These are phyloP conservation scores for Venustampulla echinocandica DNA, from an alignment of 495 filamentous ascomycete species.

Conservation along the genomic window DNA sequence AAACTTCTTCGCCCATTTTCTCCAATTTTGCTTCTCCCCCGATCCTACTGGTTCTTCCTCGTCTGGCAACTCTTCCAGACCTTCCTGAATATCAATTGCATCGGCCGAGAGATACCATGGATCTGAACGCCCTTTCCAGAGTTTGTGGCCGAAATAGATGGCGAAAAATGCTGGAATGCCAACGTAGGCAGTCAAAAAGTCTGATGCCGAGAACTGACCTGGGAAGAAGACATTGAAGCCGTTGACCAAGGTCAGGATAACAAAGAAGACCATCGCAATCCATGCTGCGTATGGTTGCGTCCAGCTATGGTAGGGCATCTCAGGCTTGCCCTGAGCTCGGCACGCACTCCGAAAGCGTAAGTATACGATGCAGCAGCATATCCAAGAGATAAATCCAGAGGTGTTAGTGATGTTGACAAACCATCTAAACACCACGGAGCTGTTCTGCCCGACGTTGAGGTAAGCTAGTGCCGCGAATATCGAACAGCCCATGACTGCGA, in stretches of 20 bases:
- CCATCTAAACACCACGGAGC: constrained; percentile 62
- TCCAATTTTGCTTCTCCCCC: too few relatives aligned
- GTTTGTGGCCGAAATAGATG: constrained; percentile 50
- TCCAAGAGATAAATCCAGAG: constrained; percentile 54
- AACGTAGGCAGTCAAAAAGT: constrained; percentile 56
- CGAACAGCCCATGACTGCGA: constrained; percentile 52
- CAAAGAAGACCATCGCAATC: constrained; percentile 38
- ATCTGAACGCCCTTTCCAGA: too few relatives aligned
- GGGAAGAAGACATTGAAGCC: constrained; percentile 58
- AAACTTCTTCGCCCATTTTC: too few relatives aligned
- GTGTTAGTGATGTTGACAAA: constrained; percentile 54
- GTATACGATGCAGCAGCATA: constrained; percentile 49
- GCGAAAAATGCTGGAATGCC: constrained; percentile 50
- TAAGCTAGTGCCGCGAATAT: constrained; percentile 61
- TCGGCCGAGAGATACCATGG: too few relatives aligned
- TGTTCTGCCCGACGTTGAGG: constrained; percentile 65
- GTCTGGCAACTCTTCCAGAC: too few relatives aligned
- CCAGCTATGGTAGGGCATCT: constrained; percentile 42
- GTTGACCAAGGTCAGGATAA: constrained; percentile 47
- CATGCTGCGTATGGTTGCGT: constrained; percentile 48
- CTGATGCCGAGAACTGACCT: constrained; percentile 38
- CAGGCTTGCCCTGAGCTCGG: constrained; percentile 38
- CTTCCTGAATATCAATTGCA: too few relatives aligned
- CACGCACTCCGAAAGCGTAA: constrained; percentile 51
- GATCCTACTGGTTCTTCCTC: too few relatives aligned